These are phyloP conservation scores for Colletotrichum melonis DNA, from an alignment of 2,329 filamentous ascomycete species.

Conservation along the genomic window DNA sequence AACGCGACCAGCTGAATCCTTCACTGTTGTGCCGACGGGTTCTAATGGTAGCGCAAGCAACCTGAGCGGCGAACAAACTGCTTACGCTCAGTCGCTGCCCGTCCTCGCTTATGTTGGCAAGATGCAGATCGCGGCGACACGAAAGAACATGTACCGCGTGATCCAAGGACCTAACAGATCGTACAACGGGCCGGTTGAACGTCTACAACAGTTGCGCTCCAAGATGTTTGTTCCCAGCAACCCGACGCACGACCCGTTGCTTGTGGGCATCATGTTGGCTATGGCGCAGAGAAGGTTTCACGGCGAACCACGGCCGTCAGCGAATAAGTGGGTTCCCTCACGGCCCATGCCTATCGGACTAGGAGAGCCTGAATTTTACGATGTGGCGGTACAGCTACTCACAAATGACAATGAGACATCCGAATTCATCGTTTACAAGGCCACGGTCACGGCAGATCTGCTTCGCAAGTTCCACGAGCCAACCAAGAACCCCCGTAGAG, in stretches of 20 bases:
- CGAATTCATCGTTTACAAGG: conserved; percentile 66
- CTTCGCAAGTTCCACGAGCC: conserved; percentile 63
- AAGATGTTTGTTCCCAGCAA: conserved; percentile 60
- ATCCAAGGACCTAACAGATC: conserved; percentile 50
- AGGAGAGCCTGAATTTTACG: conserved; percentile 50
- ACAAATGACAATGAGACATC: conserved; percentile 60
- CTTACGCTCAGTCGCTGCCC: conserved; percentile 43
- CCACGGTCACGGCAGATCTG: conserved; percentile 59
- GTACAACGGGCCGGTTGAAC: conserved; percentile 60
- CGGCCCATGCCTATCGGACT: conserved; percentile 9
- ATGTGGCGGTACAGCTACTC: conserved; percentile 63
- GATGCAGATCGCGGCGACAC: conserved; percentile 56
- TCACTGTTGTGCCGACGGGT: conserved; percentile 33
- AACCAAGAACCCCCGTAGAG: conserved; percentile 46
- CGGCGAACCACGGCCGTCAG: conserved; percentile 31
- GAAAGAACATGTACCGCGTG: conserved; percentile 60
- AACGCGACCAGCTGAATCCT: conserved; percentile 48
- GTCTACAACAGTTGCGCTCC: conserved; percentile 59
- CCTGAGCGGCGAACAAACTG: conserved; percentile 7
- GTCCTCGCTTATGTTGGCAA: conserved; percentile 62
- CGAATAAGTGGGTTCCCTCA: conserved; percentile 26
- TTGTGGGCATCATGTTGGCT: conserved; percentile 63
- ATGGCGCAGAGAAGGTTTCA: conserved; percentile 70
- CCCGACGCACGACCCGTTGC: conserved; percentile 62
- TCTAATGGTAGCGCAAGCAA: conserved; percentile 1